phyloP scores from a whole-genome alignment of 805 yeast species.

The Metschnikowia baotianmanensis region DNA sequence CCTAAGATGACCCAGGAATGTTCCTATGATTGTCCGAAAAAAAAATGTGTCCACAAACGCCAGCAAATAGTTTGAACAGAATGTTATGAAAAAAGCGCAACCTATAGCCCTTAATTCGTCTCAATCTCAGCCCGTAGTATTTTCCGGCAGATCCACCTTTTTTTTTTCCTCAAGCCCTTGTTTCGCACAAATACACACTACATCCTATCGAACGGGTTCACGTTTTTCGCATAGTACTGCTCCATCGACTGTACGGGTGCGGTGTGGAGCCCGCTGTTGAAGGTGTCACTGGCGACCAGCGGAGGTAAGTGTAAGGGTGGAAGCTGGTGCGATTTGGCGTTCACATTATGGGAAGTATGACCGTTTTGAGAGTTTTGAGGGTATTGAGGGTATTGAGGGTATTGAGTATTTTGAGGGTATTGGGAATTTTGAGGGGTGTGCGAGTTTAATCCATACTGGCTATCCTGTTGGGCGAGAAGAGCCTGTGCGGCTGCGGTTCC shows the following conservation, averaged over 20 bases:
- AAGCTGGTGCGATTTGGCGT: neutral
- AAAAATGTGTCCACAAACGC: too few species aligned
- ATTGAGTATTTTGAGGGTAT: too few species aligned
- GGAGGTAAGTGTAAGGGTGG: slow-evolving; percentile 15
- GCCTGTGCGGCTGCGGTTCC: slow-evolving; percentile 20
- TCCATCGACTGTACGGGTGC: slow-evolving; percentile 22
- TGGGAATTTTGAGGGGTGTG: too few species aligned
- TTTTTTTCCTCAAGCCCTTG: neutral
- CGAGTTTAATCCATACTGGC: slow-evolving; percentile 3
- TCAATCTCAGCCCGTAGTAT: too few species aligned
- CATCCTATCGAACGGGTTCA: slow-evolving; percentile 17
- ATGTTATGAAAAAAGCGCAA: too few species aligned
- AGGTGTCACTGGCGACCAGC: slow-evolving; percentile 15
- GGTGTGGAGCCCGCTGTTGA: slow-evolving; percentile 16
- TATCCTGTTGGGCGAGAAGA: slow-evolving; percentile 14
- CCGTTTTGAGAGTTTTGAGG: too few species aligned
- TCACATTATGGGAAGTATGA: neutral
- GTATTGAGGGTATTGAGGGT: too few species aligned
- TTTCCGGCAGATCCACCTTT: too few species aligned
- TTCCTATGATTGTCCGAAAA: too few species aligned
- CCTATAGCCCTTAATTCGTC: too few species aligned
- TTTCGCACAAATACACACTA: slow-evolving; percentile 1
- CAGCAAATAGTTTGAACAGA: too few species aligned
- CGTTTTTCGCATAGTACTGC: slow-evolving; percentile 18
- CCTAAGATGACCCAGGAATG: too few species aligned